These are phyloP conservation scores for Flammula alnicola DNA, from an alignment of 1,284 basidiomycete genomes.

Conservation along the genomic window DNA sequence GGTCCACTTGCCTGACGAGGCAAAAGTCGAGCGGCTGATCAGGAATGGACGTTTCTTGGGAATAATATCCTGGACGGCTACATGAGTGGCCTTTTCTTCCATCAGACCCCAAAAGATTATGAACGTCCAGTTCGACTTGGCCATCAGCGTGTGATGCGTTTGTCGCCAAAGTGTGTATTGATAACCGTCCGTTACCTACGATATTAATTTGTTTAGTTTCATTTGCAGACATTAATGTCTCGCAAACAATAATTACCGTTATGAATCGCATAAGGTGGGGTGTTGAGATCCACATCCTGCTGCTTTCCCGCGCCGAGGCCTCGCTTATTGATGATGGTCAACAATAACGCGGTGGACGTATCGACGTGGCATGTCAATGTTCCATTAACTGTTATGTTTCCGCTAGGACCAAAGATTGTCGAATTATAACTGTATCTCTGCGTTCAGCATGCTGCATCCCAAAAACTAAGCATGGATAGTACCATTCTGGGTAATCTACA, in stretches of 20 bases:
- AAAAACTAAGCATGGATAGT: slow-evolving; percentile 22
- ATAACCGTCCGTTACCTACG: slow-evolving; percentile 51
- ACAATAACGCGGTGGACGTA: slow-evolving; percentile 10
- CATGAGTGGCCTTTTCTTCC: slow-evolving; percentile 65
- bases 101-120: slow-evolving; percentile 72
- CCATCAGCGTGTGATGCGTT: slow-evolving; percentile 65
- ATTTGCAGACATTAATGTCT: not conserved
- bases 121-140: slow-evolving; percentile 60
- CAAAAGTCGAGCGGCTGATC: slow-evolving; percentile 69
- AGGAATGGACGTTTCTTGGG: slow-evolving; percentile 68
- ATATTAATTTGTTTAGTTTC: not conserved
- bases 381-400: slow-evolving; percentile 77
- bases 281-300: slow-evolving; percentile 51
- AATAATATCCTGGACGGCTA: slow-evolving; percentile 52
- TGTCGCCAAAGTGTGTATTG: slow-evolving; percentile 55
- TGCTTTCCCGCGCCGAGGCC: slow-evolving; percentile 53
- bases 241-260: slow-evolving; percentile 49
- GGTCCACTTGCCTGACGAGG: slow-evolving; percentile 66
- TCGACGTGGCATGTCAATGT: slow-evolving; percentile 52
- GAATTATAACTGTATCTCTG: slow-evolving; percentile 59
- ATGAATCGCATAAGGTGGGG: slow-evolving; percentile 73
- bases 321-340: slow-evolving; percentile 39
- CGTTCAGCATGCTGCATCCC: slow-evolving; percentile 4
- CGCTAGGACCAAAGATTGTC: slow-evolving; percentile 65
- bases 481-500: slow-evolving; percentile 67